These are phyloP conservation scores for Kuraishia hungarica DNA, from an alignment of 805 yeast genomes.

Conservation along the genomic window DNA sequence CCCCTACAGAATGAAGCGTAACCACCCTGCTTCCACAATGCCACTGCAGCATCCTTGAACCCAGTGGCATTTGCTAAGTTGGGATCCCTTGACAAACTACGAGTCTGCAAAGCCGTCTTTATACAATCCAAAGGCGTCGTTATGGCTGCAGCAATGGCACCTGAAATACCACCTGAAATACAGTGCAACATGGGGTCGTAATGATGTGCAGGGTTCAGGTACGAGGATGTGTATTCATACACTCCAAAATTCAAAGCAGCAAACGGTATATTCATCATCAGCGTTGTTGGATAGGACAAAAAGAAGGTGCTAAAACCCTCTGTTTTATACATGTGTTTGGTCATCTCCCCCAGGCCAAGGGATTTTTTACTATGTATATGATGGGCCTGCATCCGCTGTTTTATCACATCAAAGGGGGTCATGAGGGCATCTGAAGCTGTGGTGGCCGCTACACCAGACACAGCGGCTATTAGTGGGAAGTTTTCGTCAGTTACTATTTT, in stretches of 20 bases:
- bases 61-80: slow-evolving; percentile 51
- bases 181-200: slow-evolving; percentile 92
- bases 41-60: slow-evolving; percentile 60
- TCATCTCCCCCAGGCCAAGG: slow-evolving; percentile 10
- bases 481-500: slow-evolving; percentile 49
- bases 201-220: slow-evolving; percentile 65
- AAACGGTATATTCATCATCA: slow-evolving; percentile 87
- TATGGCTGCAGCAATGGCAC: slow-evolving; percentile 89
- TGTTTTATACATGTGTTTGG: slow-evolving; percentile 38
- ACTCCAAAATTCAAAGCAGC: slow-evolving; percentile 91
- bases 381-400: slow-evolving; percentile 82
- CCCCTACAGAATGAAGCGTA: slow-evolving; percentile 72
- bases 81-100: slow-evolving; percentile 44
- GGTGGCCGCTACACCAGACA: slow-evolving; percentile 89
- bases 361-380: slow-evolving; percentile 4
- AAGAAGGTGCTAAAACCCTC: slow-evolving; percentile 81
- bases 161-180: slow-evolving; percentile 87
- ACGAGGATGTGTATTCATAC: slow-evolving; percentile 74
- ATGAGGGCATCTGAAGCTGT: slow-evolving; percentile 89
- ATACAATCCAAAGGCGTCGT: slow-evolving; percentile 94
- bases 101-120: slow-evolving; percentile 84
- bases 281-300: slow-evolving; percentile 89
- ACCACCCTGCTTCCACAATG: slow-evolving; percentile 55
- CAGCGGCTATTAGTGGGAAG: slow-evolving; percentile 76
- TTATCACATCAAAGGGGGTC: slow-evolving; percentile 95